phyloP scores from a whole-genome alignment of 257 asterid genomes.

The Datura wrightii region DNA sequence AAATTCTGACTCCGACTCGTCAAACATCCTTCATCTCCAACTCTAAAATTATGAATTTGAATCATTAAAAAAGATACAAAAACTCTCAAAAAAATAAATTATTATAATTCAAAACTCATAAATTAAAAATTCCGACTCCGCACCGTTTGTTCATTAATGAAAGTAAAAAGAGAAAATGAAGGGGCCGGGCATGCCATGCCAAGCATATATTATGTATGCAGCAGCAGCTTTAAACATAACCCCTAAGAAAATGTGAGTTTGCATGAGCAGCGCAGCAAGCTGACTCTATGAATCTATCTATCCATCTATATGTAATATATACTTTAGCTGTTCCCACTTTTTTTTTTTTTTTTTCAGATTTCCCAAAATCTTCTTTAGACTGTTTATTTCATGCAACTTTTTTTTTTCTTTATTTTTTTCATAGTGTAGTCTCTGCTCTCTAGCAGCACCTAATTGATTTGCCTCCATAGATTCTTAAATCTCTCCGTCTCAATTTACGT shows the following conservation, averaged over 20 bases:
- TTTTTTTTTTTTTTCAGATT: constrained; percentile 33
- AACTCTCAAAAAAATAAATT: too few species aligned
- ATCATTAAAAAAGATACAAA: too few species aligned
- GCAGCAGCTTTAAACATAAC: constrained; percentile 69
- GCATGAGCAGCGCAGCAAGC: constrained; percentile 48
- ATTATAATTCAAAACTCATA: too few species aligned
- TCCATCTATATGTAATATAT: not conserved
- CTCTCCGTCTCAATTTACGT: not conserved
- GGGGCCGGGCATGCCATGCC: too few species aligned
- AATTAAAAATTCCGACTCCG: too few species aligned
- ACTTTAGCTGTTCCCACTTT: constrained; percentile 47
- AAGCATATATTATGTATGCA: too few species aligned
- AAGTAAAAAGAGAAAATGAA: too few species aligned
- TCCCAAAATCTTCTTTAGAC: constrained; percentile 1
- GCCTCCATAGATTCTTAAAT: not conserved
- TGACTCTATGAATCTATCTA: constrained; percentile 46
- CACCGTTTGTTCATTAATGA: too few species aligned
- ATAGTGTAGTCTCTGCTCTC: constrained; percentile 35
- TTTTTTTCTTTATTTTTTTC: not conserved
- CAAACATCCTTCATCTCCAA: too few species aligned
- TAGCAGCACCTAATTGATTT: constrained; percentile 7
- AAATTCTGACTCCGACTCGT: too few species aligned
- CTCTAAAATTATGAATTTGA: too few species aligned
- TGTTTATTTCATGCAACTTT: constrained; percentile 34
- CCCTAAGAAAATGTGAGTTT: constrained; percentile 43